Evolutionary conservation across 805 yeast genomes (phyloP).

Genomic region (Cyberlindnera nakhonratchasimensis): DNA sequence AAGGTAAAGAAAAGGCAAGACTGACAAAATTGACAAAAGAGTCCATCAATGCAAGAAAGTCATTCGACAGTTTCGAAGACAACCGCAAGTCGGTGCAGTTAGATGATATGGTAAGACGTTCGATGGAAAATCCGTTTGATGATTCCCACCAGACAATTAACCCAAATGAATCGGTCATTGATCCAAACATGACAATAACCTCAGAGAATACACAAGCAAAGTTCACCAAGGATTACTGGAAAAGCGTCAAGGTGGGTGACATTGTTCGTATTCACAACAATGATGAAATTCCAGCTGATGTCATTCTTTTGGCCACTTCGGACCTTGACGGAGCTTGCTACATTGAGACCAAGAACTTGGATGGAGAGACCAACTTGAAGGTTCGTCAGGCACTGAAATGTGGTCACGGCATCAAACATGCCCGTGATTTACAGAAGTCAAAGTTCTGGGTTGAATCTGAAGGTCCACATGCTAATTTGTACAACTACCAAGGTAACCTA

Average conservation of each 20-base stretch:
- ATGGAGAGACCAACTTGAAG: constrained; percentile 78
- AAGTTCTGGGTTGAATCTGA: constrained; percentile 74
- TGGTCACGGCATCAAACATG: constrained; percentile 45
- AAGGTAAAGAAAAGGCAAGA: constrained; percentile 35
- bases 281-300: constrained; percentile 81
- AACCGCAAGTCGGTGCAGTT: constrained; percentile 29
- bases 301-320: constrained; percentile 60
- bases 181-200: constrained; percentile 52
- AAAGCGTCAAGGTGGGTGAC: constrained; percentile 71
- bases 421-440: constrained; percentile 46
- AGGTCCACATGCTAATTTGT: constrained; percentile 78
- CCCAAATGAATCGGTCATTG: constrained; percentile 49
- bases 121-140: constrained; percentile 28
- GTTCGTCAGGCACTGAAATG: constrained; percentile 71
- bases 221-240: constrained; percentile 54
- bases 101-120: constrained; percentile 26
- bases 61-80: constrained; percentile 37
- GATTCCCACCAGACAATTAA: constrained; percentile 30
- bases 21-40: constrained; percentile 26
- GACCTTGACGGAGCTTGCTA: constrained; percentile 67
- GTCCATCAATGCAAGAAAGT: constrained; percentile 31
- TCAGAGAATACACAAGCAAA: constrained; percentile 44
- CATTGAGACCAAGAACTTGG: constrained; percentile 77
- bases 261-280: constrained; percentile 66
- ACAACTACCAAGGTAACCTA: constrained; percentile 71